phyloP scores from a whole-genome alignment of 257 asterid species.

The Scutellaria barbata region DNA sequence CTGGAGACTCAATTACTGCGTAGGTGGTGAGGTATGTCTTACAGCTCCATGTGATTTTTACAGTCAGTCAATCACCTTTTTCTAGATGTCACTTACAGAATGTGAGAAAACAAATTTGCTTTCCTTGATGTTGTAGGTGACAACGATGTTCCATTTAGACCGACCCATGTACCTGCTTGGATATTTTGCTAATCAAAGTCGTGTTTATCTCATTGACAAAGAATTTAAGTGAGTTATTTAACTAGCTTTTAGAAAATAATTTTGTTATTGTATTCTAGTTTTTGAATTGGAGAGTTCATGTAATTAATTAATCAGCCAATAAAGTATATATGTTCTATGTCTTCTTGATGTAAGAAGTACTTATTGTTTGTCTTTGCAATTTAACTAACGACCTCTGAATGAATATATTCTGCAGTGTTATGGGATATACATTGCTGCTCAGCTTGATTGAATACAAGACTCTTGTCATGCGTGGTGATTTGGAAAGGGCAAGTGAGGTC shows the following conservation, averaged over 20 bases:
- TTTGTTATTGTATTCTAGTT: not conserved
- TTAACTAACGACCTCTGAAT: constrained; percentile 17
- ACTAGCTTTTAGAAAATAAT: constrained; percentile 17
- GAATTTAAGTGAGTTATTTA: constrained; percentile 89
- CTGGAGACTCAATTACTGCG: constrained; percentile 97
- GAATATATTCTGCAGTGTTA: constrained; percentile 63
- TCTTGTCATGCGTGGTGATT: constrained; percentile 98
- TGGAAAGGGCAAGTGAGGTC: constrained; percentile 85
- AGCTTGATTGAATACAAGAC: constrained; percentile 99
- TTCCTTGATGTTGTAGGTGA: constrained; percentile 60
- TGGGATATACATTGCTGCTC: constrained; percentile 88
- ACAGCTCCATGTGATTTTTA: constrained; percentile 4
- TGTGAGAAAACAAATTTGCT: constrained; percentile 19
- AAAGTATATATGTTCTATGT: constrained; percentile 18
- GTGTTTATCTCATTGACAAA: constrained; percentile 91
- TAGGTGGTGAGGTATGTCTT: constrained; percentile 92
- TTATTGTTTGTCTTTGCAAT: constrained; percentile 21
- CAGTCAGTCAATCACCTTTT: not conserved
- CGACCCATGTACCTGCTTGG: constrained; percentile 99
- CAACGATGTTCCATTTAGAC: constrained; percentile 97
- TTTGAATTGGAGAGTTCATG: constrained; percentile 13
- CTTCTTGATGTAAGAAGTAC: constrained; percentile 27
- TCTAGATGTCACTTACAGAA: constrained; percentile 26
- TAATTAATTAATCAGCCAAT: constrained; percentile 2
- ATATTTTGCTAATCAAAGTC: constrained; percentile 92